These are phyloP conservation scores for Phytophthora rubi DNA, from an alignment of 352 stramenopile genomes.

Conservation along the genomic window DNA sequence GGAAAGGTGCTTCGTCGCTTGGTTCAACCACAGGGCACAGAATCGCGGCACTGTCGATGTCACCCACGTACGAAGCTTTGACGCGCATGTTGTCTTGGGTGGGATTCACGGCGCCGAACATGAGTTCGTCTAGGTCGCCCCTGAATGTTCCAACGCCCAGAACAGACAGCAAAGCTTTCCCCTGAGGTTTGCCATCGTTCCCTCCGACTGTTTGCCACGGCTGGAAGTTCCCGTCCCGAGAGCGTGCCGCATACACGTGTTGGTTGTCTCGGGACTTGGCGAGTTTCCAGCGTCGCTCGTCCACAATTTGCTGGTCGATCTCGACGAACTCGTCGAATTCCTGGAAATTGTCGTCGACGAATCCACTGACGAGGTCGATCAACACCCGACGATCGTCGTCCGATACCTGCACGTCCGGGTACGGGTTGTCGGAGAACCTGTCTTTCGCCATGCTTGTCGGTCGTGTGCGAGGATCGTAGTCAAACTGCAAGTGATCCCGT, in stretches of 20 bases:
- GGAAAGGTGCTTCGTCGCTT: slow-evolving; percentile 30
- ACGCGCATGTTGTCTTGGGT: slow-evolving; percentile 40
- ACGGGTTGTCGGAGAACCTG: slow-evolving; percentile 27
- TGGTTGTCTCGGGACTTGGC: slow-evolving; percentile 32
- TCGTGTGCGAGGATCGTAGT: background rate
- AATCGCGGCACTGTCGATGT: slow-evolving; percentile 35
- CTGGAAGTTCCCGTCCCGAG: background rate
- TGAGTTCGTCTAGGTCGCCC: slow-evolving; percentile 41
- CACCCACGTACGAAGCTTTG: slow-evolving; percentile 37
- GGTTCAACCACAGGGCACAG: slow-evolving; percentile 28
- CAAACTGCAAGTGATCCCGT: background rate
- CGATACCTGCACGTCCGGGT: slow-evolving; percentile 23
- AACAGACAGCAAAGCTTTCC: slow-evolving; percentile 21
- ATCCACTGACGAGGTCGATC: slow-evolving; percentile 23
- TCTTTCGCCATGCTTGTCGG: slow-evolving; percentile 19
- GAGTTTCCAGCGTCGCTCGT: slow-evolving; percentile 24
- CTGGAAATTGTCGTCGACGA: slow-evolving; percentile 31
- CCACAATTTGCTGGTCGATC: slow-evolving; percentile 20
- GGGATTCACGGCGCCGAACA: slow-evolving; percentile 42
- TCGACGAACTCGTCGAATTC: slow-evolving; percentile 48
- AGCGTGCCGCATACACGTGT: slow-evolving; percentile 19
- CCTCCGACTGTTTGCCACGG: background rate
- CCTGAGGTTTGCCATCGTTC: background rate
- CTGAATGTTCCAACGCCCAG: slow-evolving; percentile 36
- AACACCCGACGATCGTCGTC: slow-evolving; percentile 15